Evolutionary conservation across 768 basidiomycete genomes (phyloP), one percentile per base, ranked within the genome.

Genomic region (Auriscalpium vulgare): DNA sequence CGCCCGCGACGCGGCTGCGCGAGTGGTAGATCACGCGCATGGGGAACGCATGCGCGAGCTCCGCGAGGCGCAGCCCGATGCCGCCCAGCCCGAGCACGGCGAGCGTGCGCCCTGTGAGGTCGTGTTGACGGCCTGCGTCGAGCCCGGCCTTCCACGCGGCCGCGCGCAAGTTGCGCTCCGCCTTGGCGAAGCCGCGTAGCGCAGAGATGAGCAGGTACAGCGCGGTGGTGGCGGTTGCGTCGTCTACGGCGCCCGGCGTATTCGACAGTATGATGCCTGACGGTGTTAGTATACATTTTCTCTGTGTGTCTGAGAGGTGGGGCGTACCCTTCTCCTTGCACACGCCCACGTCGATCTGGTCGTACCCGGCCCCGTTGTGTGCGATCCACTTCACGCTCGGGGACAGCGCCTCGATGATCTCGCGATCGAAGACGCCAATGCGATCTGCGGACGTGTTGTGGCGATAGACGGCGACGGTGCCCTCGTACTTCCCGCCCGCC

Each of bases 321-420:
- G 38, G 60, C 69, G 16, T 62, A 87, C 90, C 88, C 69, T 78
- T 78, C 10, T 76, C 80, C 65, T 81, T 88, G 68, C 86, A 87
- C 4, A 85, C 86, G 8, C 71, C 68, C 14, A 93, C 82, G 65
- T 94, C 87, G 60, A 95, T 86, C 58, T 85, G 83, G 67, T 97
- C 92, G 67, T 97, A 97, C 0, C 94, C 92, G 0, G 94, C 92
- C 10, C 93, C 94, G 56, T 94, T 94, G 69, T 93, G 92, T 1
- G 86, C 89, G 66, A 95, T 91, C 85, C 88, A 93, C 65, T 85
- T 84, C 59, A 95, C 78, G 17, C 75, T 76, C 1, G 75, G 58
- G 1, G 91, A 84, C 10, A 97, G 74, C 0, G 78, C 81, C 50
- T 75, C 69, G 60, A 97, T 76, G 60, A 95, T 75, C 59, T 87